phyloP scores from a whole-genome alignment of 208 protist genomes.

The Trypanosoma theileri region DNA sequence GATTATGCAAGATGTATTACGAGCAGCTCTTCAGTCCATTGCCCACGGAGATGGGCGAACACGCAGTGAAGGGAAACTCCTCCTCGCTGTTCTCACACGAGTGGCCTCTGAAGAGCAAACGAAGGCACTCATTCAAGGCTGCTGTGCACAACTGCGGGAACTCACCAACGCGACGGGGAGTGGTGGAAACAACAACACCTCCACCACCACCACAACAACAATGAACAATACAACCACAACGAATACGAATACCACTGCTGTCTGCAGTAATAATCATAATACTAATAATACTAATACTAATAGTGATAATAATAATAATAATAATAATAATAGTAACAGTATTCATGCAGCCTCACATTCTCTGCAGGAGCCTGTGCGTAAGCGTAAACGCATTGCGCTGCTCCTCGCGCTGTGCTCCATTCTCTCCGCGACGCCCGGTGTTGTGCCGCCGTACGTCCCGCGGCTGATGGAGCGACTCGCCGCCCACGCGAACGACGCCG shows the following conservation, averaged over 20 bases:
- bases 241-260: too few relatives aligned
- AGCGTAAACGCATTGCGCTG: conserved; percentile 42
- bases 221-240: neutral
- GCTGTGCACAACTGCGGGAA: conserved; percentile 40
- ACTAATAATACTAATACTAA: too few relatives aligned
- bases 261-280: too few relatives aligned
- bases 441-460: conserved; percentile 55
- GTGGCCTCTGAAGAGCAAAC: conserved; percentile 74
- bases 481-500: conserved; percentile 31
- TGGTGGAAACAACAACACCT: too few relatives aligned
- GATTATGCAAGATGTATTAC: conserved; percentile 49
- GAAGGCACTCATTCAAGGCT: conserved; percentile 37
- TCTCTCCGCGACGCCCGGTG: conserved; percentile 48
- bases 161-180: conserved; percentile 2
- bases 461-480: conserved; percentile 55
- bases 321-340: too few relatives aligned
- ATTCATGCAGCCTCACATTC: neutral
- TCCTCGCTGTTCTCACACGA: conserved; percentile 65
- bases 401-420: conserved; percentile 67
- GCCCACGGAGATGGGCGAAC: conserved; percentile 49
- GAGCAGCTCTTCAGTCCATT: conserved; percentile 48
- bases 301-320: too few relatives aligned
- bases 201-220: neutral
- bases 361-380: neutral
- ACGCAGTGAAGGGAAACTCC: conserved; percentile 40